Conservation (phyloP, 106 monocot species). For the Phalaenopsis equestris region DNA sequence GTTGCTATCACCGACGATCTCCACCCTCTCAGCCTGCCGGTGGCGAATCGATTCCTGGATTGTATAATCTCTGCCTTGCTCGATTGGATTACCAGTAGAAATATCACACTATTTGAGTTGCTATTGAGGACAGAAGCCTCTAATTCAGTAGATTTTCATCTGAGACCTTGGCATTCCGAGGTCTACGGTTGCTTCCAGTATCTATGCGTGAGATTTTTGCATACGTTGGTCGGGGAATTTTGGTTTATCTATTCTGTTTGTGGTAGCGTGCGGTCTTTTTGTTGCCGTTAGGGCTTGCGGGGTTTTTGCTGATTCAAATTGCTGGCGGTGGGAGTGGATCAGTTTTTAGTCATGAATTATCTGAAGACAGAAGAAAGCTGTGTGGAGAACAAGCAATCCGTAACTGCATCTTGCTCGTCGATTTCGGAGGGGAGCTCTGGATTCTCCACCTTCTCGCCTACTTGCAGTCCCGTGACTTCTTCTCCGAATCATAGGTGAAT, state of each 20-base stretch:
- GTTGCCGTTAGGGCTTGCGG: not conserved
- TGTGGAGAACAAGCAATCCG: conserved; percentile 74
- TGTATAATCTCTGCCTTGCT: not conserved
- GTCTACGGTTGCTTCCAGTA: not conserved
- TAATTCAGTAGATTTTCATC: not conserved
- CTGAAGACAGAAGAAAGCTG: conserved; percentile 49
- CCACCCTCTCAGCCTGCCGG: not conserved
- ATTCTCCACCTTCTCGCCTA: conserved; percentile 30
- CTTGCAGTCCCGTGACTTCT: conserved; percentile 31
- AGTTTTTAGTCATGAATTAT: conserved; percentile 22
- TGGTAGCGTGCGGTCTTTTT: not conserved
- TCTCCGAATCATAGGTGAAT: conserved; percentile 38
- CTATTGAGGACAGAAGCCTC: not conserved
- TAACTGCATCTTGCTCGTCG: conserved; percentile 45
- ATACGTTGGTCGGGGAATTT: not conserved
- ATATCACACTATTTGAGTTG: not conserved
- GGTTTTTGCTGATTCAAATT: not conserved
- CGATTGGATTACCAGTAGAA: not conserved
- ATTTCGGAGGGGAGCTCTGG: conserved; percentile 48
- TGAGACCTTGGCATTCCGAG: not conserved
- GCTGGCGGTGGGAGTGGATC: conserved; percentile 5
- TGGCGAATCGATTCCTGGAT: not conserved
- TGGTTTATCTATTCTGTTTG: not conserved
- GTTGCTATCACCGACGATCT: not conserved
- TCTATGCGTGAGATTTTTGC: not conserved